Evolutionary conservation across 2,329 filamentous ascomycete species (phyloP).

Genomic region (Karstenula rhodostoma): DNA sequence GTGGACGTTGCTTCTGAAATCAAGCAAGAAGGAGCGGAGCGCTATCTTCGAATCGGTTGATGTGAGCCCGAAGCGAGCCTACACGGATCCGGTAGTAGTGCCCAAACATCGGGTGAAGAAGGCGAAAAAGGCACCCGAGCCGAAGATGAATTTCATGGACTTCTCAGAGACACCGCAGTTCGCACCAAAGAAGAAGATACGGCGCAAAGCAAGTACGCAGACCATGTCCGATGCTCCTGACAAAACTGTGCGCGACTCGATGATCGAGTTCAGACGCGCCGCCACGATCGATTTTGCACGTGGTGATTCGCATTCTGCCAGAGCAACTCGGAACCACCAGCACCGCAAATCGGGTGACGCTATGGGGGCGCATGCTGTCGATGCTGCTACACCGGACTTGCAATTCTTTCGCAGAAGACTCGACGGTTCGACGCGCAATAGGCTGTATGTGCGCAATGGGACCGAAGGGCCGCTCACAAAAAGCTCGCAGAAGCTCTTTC

Average conservation of each 20-base stretch:
- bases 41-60: constrained; percentile 29
- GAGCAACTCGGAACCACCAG: constrained; percentile 7
- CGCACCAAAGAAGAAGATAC: constrained; percentile 23
- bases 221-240: constrained; percentile 19
- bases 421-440: constrained; percentile 34
- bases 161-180: constrained; percentile 25
- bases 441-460: constrained; percentile 30
- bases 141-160: constrained; percentile 36
- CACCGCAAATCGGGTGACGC: constrained; percentile 18
- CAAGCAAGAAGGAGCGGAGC: constrained; percentile 27
- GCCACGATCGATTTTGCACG: constrained; percentile 27
- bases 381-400: constrained; percentile 21
- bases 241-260: constrained; percentile 24
- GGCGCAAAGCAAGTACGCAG: constrained; percentile 29
- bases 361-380: constrained; percentile 19
- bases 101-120: constrained; percentile 12
- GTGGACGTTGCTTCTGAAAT: constrained; percentile 35
- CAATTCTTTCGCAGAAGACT: constrained; percentile 33
- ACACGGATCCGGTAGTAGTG: constrained; percentile 23
- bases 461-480: constrained; percentile 23
- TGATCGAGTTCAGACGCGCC: constrained; percentile 25
- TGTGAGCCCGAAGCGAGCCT: constrained; percentile 17
- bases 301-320: not conserved
- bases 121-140: constrained; percentile 8
- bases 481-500: constrained; percentile 28